Conservation (phyloP, 208 protist species). For the Balamuthia mandrillaris region DNA sequence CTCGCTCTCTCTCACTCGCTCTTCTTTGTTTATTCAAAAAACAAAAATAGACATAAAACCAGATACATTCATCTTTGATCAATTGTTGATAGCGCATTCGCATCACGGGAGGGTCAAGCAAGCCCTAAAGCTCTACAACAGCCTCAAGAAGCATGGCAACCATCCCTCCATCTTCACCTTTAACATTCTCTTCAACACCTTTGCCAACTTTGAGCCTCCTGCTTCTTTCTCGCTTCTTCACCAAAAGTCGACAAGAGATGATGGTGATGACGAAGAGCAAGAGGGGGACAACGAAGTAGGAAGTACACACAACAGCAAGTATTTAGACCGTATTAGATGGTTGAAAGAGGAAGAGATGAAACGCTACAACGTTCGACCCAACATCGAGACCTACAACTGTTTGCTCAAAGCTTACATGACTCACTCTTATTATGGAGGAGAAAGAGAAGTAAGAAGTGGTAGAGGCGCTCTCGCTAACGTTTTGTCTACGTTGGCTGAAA, state of each 20-base stretch:
- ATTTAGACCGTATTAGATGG: not conserved
- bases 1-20: too few relatives aligned
- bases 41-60: too few relatives aligned
- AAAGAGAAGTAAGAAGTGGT: too few relatives aligned
- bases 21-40: too few relatives aligned
- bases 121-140: not conserved
- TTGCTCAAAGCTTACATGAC: conserved; percentile 28
- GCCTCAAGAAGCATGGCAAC: conserved; percentile 6
- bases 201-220: not conserved
- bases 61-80: too few relatives aligned
- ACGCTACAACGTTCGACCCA: not conserved
- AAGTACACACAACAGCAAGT: not conserved
- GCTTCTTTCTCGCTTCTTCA: not conserved
- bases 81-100: too few relatives aligned
- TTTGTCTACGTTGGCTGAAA: too few relatives aligned
- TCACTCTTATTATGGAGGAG: too few relatives aligned
- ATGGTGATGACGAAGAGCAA: not conserved
- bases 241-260: not conserved
- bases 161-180: not conserved
- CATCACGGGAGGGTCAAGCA: too few relatives aligned
- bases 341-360: conserved; percentile 26
- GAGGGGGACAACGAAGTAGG: not conserved
- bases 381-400: conserved; percentile 22
- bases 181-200: conserved; percentile 15
- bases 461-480: too few relatives aligned